phyloP scores from a whole-genome alignment of 2,329 filamentous ascomycete species.

The Aspergillus japonicus region DNA sequence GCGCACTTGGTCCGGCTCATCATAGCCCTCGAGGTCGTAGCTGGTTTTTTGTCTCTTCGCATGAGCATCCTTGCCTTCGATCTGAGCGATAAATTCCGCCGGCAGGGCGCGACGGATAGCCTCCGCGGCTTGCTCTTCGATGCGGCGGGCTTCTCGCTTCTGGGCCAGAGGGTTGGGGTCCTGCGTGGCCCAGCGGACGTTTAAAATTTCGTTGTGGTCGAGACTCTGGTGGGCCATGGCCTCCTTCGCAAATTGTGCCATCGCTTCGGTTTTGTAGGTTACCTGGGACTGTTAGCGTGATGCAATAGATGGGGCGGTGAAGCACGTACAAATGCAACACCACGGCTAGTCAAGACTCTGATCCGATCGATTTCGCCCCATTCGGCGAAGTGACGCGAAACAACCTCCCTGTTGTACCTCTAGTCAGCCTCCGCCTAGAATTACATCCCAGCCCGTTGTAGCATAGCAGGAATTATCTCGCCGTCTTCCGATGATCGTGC shows the following conservation, averaged over 20 bases:
- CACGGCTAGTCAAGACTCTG: constrained; percentile 81
- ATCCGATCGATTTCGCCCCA: constrained; percentile 91
- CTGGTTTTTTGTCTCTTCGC: constrained; percentile 85
- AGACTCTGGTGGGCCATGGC: constrained; percentile 93
- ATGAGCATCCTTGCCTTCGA: constrained; percentile 86
- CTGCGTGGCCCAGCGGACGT: constrained; percentile 94
- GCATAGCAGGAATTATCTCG: not conserved
- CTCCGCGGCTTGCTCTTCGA: constrained; percentile 96
- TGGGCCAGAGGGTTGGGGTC: constrained; percentile 95
- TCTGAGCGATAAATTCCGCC: constrained; percentile 85
- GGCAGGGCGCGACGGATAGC: constrained; percentile 86
- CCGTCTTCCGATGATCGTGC: not conserved
- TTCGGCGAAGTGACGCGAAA: constrained; percentile 91
- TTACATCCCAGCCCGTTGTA: not conserved
- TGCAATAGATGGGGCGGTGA: not conserved
- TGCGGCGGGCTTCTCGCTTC: constrained; percentile 79
- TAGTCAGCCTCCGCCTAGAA: not conserved
- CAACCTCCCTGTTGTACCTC: constrained; percentile 62
- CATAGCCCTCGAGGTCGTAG: constrained; percentile 87
- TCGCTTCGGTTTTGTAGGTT: constrained; percentile 88
- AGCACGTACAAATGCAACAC: constrained; percentile 71
- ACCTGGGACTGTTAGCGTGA: constrained; percentile 38
- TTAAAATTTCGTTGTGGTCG: constrained; percentile 88
- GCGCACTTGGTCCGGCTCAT: constrained; percentile 91
- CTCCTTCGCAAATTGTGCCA: constrained; percentile 87